Conservation (phyloP, 1,139 yeast genomes). For the Keqinozyma sinolaborantium region DNA sequence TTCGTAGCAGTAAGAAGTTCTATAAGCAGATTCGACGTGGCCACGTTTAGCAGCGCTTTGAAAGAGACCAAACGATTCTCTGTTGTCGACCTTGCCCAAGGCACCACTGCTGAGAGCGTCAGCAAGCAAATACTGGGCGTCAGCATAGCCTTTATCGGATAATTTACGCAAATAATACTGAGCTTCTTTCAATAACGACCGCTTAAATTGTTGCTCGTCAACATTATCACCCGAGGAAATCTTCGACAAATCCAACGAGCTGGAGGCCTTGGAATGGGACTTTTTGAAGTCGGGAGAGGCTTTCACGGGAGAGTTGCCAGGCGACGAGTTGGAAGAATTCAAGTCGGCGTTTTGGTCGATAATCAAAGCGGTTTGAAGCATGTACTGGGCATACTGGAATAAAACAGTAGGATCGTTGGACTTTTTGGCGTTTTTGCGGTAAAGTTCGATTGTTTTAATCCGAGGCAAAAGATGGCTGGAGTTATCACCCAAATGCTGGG, state of each 20-base stretch:
- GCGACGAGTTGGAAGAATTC: conserved; percentile 13
- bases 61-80: conserved; percentile 72
- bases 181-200: conserved; percentile 73
- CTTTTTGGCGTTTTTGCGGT: conserved; percentile 80
- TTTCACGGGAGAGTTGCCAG: conserved; percentile 25
- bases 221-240: conserved; percentile 15
- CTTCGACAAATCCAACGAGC: conserved; percentile 20
- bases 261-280: conserved; percentile 15
- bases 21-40: conserved; percentile 85
- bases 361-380: conserved; percentile 78
- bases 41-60: conserved; percentile 92
- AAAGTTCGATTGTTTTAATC: conserved; percentile 82
- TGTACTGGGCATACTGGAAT: conserved; percentile 88
- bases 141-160: conserved; percentile 78
- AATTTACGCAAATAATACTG: conserved; percentile 64
- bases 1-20: conserved; percentile 88
- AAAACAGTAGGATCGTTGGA: conserved; percentile 82
- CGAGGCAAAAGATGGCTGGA: conserved; percentile 63
- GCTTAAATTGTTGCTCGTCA: conserved; percentile 32
- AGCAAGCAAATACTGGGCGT: conserved; percentile 86
- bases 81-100: conserved; percentile 76
- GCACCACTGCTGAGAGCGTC: conserved; percentile 89
- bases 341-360: conserved; percentile 29
- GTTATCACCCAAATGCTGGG: conserved; percentile 54
- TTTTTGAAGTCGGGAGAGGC: conserved; percentile 11